Base-by-base conservation (phyloP, 164 flowering plant genomes). In the Chloranthus sessilifolius region DNA sequence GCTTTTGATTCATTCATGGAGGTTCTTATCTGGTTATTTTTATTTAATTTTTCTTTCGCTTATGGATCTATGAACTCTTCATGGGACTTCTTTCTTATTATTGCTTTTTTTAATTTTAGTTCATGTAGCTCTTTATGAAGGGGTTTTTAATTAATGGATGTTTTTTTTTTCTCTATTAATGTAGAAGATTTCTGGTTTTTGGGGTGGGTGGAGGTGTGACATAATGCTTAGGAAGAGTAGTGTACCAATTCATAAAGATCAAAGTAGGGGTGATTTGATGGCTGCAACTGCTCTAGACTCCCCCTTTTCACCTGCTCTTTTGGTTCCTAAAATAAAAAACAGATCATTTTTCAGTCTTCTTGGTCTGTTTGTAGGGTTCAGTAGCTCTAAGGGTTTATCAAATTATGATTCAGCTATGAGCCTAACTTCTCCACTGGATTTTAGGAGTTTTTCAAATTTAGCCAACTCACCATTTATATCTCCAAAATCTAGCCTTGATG, bases 401-500 rank as follows among this genome's bases (percentile, higher is more conserved):
- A 95, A 88, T 50, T 70, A 66, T 68, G 95, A 88, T 55, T 80
- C 91, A 29, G 74, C 72, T 43, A 75, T 76, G 50, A 88, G 97
- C 60, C 95, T 95, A 4, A 88, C 85, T 7, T 85, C 95, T 45
- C 87, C 97, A 20, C 71, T 88, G 46, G 97, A 88, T 58, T 74
- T 70, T 46, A 83, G 65, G 61, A 43, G 71, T 14, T 73, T 83
- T 44, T 62, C 82, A 20, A 66, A 52, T 58, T 46, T 76, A 14
- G 67, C 79, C 23, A 76, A 60, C 47, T n/a, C n/a, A n/a, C 69
- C 82, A 20, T 65, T 66, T 61, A 69, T 78, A 59, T 69, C 79
- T 24, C 77, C 74, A 6, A 71, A 56, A 45, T 47, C 66, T 15
- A 33, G 59, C 20, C 52, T 48, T 29, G 68, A 67, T 47, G 77